Base-by-base conservation (phyloP, 2,329 filamentous ascomycete genomes). In the Aspergillus piperis region DNA sequence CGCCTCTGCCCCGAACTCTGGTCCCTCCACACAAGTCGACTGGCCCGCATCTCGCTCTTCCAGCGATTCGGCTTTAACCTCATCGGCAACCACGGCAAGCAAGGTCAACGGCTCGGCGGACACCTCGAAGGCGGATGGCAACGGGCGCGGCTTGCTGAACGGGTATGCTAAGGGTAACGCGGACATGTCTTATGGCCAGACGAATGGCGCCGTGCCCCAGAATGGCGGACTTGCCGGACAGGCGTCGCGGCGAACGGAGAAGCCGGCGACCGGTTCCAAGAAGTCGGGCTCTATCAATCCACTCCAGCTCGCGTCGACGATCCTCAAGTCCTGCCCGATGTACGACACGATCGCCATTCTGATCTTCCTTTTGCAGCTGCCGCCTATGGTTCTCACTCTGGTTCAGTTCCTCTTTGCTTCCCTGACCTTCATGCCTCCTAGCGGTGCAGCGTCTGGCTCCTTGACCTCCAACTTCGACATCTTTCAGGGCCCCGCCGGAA, bases 331-430 rank as follows among this genome's bases (percentile, higher is more conserved):
- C 55, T 94, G 93, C 71, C 94, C 94, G 57, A 87, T 96, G 73
- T 90, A 92, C 80, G 94, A 98, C 80, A 96, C 94, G 62, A 91
- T 97, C 78, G 92, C 94, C 74, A 96, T 98, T 71, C 87, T 98
- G 75, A 96, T 97, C 78, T 90, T 97, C 70, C 86, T 98, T 67
- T 90, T 97, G 78, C 93, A 96, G 74, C 87, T 97, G 8, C 93
- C 94, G 30, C 91, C 93, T 21, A 88, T 94, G 70, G 88, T 94
- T 60, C 84, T 97, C 70, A 94, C 92, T 65, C 83, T 92, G 75
- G 91, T 96, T 71, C 96, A 97, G 77, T 89, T 92, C 73, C 85
- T 96, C 67, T 98, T 97, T 78, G 92, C 94, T 67, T 89, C 92
- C 66, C 85, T 97, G 73, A 97, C 93, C 51, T 96, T 97, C 73